A percentile compares a stretch with the other conserved stretches of the same genome.
phyloP scores from a whole-genome alignment of 768 basidiomycete genomes.

The Phlebiopsis gigantea region DNA sequence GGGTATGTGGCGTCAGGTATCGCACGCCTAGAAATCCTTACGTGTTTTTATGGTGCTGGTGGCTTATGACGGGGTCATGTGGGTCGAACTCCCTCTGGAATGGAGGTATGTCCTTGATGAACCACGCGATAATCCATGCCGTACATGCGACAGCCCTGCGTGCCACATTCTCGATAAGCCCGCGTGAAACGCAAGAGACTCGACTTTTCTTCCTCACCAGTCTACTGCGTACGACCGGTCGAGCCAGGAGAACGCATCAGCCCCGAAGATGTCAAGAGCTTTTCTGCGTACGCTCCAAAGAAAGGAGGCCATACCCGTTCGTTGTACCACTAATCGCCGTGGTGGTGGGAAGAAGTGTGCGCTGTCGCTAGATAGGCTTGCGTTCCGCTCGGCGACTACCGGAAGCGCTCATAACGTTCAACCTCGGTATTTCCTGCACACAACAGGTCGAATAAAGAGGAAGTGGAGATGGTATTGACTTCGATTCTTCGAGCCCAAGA shows the following conservation, averaged over 20 bases:
- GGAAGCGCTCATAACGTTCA: not conserved
- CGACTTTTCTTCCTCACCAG: constrained; percentile 37
- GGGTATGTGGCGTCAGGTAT: not conserved
- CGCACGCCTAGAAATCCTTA: constrained; percentile 22
- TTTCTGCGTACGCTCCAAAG: constrained; percentile 5
- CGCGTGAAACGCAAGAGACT: constrained; percentile 22
- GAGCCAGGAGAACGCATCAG: constrained; percentile 24
- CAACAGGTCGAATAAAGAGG: not conserved
- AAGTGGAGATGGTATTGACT: not conserved
- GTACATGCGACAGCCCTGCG: constrained; percentile 28
- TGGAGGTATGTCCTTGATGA: constrained; percentile 29
- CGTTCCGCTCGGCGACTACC: not conserved
- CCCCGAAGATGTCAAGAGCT: constrained; percentile 15
- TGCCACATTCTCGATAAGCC: constrained; percentile 1
- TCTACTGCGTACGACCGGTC: constrained; percentile 44
- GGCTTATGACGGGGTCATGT: constrained; percentile 48
- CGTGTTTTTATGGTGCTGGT: constrained; percentile 47
- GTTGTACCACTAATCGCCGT: not conserved
- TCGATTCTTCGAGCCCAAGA: not conserved
- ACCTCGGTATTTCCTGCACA: too few relatives aligned
- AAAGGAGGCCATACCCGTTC: constrained; percentile 8
- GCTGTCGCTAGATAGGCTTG: not conserved
- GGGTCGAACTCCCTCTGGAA: constrained; percentile 45
- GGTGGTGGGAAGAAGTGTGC: not conserved
- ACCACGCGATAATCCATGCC: constrained; percentile 38